phyloP scores from a whole-genome alignment of 2,329 filamentous ascomycete genomes.

The Zymoseptoria passerinii region DNA sequence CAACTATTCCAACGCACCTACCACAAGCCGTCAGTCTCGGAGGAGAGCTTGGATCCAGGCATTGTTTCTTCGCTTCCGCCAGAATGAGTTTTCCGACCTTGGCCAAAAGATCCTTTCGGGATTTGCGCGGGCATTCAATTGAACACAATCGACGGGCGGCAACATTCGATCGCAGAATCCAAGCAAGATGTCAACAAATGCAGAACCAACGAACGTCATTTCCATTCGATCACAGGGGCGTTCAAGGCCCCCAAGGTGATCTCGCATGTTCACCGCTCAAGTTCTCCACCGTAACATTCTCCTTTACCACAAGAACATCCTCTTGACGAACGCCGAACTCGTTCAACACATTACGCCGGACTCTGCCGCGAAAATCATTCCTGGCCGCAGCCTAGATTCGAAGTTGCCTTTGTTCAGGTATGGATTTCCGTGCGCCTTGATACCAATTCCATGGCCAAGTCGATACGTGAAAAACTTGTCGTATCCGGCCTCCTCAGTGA shows the following conservation, averaged over 20 bases:
- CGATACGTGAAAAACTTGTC: slow-evolving; percentile 53
- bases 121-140: no score
- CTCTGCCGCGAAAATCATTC: slow-evolving; percentile 58
- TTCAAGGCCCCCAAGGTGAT: slow-evolving; percentile 46
- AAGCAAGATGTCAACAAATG: no score
- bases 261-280: slow-evolving; percentile 46
- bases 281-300: slow-evolving; percentile 46
- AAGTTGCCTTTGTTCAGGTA: slow-evolving; percentile 57
- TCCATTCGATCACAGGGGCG: no score
- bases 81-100: no score
- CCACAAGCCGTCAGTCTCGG: background rate
- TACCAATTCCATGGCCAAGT: slow-evolving; percentile 56
- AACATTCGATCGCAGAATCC: no score
- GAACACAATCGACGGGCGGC: no score
- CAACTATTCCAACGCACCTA: no score
- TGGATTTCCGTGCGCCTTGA: slow-evolving; percentile 58
- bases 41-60: no score
- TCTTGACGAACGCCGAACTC: slow-evolving; percentile 57
- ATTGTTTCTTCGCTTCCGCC: no score
- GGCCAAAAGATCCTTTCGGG: no score
- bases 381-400: slow-evolving; percentile 39
- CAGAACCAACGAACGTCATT: no score
- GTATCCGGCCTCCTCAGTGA: slow-evolving; percentile 53
- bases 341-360: slow-evolving; percentile 52
- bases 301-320: slow-evolving; percentile 51